Conservation (phyloP, 2,329 filamentous ascomycete genomes). For the Drechslerella stenobrocha region DNA sequence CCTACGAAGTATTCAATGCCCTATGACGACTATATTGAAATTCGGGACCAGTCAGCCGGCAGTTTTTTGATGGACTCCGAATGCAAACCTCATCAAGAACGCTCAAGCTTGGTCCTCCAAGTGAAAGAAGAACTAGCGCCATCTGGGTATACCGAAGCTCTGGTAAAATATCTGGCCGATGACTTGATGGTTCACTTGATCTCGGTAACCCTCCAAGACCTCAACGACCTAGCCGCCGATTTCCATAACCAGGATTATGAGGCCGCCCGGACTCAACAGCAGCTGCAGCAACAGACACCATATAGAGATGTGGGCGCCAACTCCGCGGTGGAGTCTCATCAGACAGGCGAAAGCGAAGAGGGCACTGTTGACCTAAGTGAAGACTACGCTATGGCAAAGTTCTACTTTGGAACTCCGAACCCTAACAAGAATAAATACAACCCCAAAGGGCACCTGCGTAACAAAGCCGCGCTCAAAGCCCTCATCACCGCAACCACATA, state of each 20-base stretch:
- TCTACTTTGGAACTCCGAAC: background rate
- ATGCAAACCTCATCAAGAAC: background rate
- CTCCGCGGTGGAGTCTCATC: no score
- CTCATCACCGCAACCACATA: background rate
- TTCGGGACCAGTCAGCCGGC: background rate
- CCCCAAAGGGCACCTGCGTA: background rate
- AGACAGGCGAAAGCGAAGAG: no score
- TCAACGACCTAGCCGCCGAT: background rate
- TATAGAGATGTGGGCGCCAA: no score
- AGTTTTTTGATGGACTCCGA: background rate
- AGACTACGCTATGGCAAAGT: background rate
- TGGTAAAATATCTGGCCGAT: conserved; percentile 4
- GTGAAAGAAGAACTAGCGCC: background rate
- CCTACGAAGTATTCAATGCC: no score
- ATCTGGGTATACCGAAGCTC: background rate
- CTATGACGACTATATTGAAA: no score
- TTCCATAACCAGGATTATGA: conserved; percentile 5
- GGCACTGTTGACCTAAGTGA: background rate
- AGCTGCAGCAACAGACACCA: no score
- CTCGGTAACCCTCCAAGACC: background rate
- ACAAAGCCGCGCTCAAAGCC: background rate
- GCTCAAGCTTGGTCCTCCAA: background rate
- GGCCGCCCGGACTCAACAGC: no score
- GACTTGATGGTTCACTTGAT: background rate
- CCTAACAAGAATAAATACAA: background rate